Evolutionary conservation across 805 yeast species (phyloP).

Genomic region (Komagataella pseudopastoris): DNA sequence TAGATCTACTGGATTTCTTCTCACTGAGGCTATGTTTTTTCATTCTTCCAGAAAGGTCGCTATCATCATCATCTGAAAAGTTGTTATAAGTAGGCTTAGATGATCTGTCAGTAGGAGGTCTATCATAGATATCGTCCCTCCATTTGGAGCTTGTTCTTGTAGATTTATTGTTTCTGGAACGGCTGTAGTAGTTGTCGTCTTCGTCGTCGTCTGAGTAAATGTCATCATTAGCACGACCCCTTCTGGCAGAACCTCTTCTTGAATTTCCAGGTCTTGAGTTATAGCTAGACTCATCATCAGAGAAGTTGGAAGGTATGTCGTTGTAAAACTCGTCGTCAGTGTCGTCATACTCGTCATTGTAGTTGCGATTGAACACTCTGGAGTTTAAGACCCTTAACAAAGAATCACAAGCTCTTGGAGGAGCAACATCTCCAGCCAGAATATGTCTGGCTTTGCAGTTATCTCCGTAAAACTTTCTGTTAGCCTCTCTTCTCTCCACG

Average conservation of each 20-base stretch:
- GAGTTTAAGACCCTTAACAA: slow-evolving; percentile 78
- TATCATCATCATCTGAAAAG: slow-evolving; percentile 3
- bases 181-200: slow-evolving; percentile 6
- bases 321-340: slow-evolving; percentile 57
- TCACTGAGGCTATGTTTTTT: not conserved
- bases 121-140: slow-evolving; percentile 83
- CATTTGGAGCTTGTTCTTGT: slow-evolving; percentile 31
- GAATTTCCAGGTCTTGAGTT: slow-evolving; percentile 20
- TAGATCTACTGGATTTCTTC: slow-evolving; percentile 6
- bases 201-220: slow-evolving; percentile 28
- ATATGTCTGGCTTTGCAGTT: slow-evolving; percentile 81
- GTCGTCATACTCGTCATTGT: slow-evolving; percentile 29
- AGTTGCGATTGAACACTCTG: slow-evolving; percentile 55
- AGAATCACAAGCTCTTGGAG: slow-evolving; percentile 86
- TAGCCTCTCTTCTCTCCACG: slow-evolving; percentile 95
- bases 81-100: not conserved
- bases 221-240: slow-evolving; percentile 11
- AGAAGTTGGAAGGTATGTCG: slow-evolving; percentile 62
- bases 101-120: slow-evolving; percentile 17
- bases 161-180: slow-evolving; percentile 10
- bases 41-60: not conserved
- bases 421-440: slow-evolving; percentile 75
- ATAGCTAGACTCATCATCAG: slow-evolving; percentile 15
- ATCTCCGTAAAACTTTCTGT: slow-evolving; percentile 85
- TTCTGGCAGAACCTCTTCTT: slow-evolving; percentile 5